These are phyloP conservation scores for Pilaira anomala DNA, from an alignment of 192 early-diverging fungal genomes.

Conservation along the genomic window DNA sequence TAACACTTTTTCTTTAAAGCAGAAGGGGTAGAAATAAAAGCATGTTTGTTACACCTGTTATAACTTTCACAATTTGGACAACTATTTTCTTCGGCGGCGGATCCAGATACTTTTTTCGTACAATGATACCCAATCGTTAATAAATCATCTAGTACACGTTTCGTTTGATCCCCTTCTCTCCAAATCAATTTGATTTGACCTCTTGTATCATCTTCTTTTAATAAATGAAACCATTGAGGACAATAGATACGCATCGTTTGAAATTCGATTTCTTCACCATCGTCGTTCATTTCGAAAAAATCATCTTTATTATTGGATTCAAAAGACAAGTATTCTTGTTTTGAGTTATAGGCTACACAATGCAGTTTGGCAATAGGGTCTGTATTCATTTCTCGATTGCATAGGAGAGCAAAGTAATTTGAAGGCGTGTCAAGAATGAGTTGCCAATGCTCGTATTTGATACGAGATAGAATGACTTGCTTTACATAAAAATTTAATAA, in stretches of 20 bases:
- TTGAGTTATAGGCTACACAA: conserved; percentile 9
- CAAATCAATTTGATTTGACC: conserved; percentile 1
- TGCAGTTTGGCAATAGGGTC: neutral
- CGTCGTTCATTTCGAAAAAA: neutral
- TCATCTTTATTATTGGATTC: too few species aligned
- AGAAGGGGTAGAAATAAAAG: neutral
- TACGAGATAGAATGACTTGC: conserved; percentile 2
- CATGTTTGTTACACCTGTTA: too few species aligned
- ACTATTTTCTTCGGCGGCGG: neutral
- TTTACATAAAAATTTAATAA: neutral
- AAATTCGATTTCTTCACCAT: neutral
- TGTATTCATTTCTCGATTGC: neutral
- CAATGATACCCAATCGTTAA: neutral
- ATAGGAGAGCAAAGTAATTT: conserved; percentile 11
- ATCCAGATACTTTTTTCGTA: neutral
- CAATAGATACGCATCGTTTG: neutral
- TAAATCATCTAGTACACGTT: neutral
- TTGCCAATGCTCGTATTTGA: conserved; percentile 3
- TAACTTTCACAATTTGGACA: neutral
- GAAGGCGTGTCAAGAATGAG: conserved; percentile 3
- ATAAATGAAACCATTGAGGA: neutral
- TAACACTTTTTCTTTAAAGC: neutral
- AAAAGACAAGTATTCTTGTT: conserved; percentile 1
- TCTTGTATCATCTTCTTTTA: neutral
- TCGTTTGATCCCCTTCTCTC: conserved; percentile 1